phyloP scores from a whole-genome alignment of 345 rosid species.

The Reutealis trisperma region DNA sequence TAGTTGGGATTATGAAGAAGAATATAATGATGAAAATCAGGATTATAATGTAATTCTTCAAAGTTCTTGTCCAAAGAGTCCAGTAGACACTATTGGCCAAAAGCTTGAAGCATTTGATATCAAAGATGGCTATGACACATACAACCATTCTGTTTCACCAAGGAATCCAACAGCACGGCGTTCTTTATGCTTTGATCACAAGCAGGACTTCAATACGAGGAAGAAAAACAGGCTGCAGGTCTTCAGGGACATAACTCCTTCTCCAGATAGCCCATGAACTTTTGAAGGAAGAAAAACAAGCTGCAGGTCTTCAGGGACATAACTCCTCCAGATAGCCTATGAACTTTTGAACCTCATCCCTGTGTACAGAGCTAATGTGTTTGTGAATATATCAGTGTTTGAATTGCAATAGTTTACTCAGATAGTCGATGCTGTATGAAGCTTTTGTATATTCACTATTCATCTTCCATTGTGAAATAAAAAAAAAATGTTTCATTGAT shows the following conservation, averaged over 20 bases:
- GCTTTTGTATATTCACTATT: no score
- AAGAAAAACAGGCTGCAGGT: constrained; percentile 49
- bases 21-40: constrained; percentile 42
- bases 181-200: constrained; percentile 34
- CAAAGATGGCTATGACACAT: constrained; percentile 20
- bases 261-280: constrained; percentile 30
- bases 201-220: constrained; percentile 7
- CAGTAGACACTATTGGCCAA: constrained; percentile 23
- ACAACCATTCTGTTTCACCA: constrained; percentile 13
- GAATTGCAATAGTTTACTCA: no score
- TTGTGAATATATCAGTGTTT: no score
- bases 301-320: constrained; percentile 61
- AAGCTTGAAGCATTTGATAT: constrained; percentile 30
- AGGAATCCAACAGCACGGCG: constrained; percentile 28
- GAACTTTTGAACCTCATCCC: background rate
- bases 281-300: constrained; percentile 31
- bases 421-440: no score
- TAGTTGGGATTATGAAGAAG: constrained; percentile 25
- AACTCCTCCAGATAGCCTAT: constrained; percentile 42
- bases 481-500: no score
- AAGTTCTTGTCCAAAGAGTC: constrained; percentile 21
- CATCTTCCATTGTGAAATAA: no score
- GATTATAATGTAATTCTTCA: constrained; percentile 38
- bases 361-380: background rate
- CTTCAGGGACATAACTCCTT: constrained; percentile 55